These are phyloP conservation scores for Skeletonema tropicum DNA, from an alignment of 108 stramenopile species.

Conservation along the genomic window DNA sequence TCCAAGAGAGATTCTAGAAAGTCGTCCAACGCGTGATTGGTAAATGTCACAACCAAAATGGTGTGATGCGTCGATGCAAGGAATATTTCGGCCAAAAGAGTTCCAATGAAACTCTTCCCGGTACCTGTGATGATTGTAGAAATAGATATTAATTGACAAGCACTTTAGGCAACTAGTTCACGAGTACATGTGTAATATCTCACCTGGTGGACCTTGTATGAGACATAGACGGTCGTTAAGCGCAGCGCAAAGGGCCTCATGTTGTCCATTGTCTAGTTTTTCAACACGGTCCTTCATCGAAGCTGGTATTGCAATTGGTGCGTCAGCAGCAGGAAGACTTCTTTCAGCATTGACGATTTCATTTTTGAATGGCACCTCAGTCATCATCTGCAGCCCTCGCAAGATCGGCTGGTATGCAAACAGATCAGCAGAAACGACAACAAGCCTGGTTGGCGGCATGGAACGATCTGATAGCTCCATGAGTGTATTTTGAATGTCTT, in stretches of 20 bases:
- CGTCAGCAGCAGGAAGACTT: not conserved
- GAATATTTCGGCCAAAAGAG: conserved; percentile 10
- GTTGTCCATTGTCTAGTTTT: conserved; percentile 4
- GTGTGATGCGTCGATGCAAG: not conserved
- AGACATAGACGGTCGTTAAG: conserved; percentile 10
- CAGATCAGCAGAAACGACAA: conserved; percentile 23
- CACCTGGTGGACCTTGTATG: not conserved
- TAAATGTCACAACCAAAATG: conserved; percentile 15
- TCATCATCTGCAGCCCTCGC: conserved; percentile 20
- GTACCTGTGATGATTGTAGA: conserved; percentile 6
- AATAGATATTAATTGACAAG: too few relatives aligned
- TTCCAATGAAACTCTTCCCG: conserved; percentile 14
- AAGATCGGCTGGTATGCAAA: conserved; percentile 27
- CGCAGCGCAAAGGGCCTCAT: not conserved
- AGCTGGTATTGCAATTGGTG: conserved; percentile 3
- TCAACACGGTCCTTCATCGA: conserved; percentile 9
- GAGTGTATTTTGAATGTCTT: conserved; percentile 4
- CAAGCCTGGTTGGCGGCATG: conserved; percentile 11
- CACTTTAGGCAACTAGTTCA: too few relatives aligned
- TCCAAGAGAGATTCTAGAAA: conserved; percentile 10
- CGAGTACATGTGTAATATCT: too few relatives aligned
- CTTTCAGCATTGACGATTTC: conserved; percentile 10
- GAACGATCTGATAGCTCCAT: conserved; percentile 15
- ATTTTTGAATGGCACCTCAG: conserved; percentile 15
- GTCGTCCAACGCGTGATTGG: conserved; percentile 23